phyloP scores from a whole-genome alignment of 2,329 filamentous ascomycete genomes.

The Xylaria arbuscula region DNA sequence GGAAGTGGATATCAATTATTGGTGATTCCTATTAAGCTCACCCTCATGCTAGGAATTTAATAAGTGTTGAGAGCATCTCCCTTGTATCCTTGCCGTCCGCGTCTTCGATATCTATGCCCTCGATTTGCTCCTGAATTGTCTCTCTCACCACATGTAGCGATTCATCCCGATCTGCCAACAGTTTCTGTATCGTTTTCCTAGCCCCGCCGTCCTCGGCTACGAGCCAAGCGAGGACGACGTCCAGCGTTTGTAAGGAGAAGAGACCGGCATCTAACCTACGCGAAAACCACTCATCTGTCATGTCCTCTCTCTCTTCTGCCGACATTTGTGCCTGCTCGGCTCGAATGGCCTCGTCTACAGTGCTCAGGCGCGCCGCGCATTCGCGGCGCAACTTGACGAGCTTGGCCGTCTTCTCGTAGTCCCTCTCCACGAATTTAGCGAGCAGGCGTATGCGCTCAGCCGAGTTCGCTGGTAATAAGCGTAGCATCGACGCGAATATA shows the following conservation, averaged over 20 bases:
- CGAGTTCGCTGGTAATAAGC: constrained; percentile 80
- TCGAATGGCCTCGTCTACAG: constrained; percentile 71
- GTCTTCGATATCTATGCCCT: constrained; percentile 61
- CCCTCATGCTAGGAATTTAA: constrained; percentile 59
- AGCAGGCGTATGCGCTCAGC: constrained; percentile 82
- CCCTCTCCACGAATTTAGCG: constrained; percentile 95
- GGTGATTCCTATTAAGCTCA: constrained; percentile 38
- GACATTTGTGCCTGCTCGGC: constrained; percentile 65
- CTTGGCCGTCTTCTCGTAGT: constrained; percentile 85
- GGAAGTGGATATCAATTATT: constrained; percentile 40
- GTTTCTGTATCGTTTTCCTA: constrained; percentile 68
- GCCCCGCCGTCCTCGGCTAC: constrained; percentile 88
- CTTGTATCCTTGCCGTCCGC: constrained; percentile 67
- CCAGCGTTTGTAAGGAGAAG: constrained; percentile 83
- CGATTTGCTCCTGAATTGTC: constrained; percentile 73
- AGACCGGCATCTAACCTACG: constrained; percentile 84
- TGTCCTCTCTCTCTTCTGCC: constrained; percentile 69
- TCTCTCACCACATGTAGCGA: constrained; percentile 69
- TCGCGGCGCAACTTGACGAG: constrained; percentile 77
- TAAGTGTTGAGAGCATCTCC: constrained; percentile 66
- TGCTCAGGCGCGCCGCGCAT: constrained; percentile 71
- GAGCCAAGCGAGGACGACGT: constrained; percentile 89
- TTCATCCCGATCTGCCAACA: constrained; percentile 77
- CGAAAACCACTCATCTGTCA: constrained; percentile 78
- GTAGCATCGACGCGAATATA: constrained; percentile 85